Evolutionary conservation across 192 early-diverging fungal species (phyloP).

Genomic region (Entomortierella chlamydospora): DNA sequence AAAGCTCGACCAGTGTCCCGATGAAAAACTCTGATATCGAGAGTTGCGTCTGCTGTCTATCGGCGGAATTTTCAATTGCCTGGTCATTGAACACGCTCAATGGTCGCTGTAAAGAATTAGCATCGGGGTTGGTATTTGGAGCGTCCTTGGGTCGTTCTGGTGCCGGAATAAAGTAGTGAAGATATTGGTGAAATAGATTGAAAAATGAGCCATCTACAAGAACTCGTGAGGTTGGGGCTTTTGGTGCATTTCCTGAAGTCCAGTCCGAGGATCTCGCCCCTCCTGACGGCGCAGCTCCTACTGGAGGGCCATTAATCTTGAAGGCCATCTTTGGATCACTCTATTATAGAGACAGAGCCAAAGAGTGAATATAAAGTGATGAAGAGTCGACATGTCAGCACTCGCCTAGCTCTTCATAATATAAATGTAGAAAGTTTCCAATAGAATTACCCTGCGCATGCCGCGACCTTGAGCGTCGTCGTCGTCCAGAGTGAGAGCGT

Average conservation of each 20-base stretch:
- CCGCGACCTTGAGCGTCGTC: conserved; percentile 41
- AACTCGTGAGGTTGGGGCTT: conserved; percentile 11
- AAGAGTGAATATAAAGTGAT: neutral
- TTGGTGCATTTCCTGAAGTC: conserved; percentile 25
- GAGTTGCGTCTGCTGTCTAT: conserved; percentile 37
- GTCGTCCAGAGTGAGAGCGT: conserved; percentile 47
- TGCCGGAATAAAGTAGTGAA: conserved; percentile 44
- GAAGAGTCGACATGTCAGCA: no score
- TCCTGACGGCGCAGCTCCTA: neutral
- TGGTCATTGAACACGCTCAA: conserved; percentile 34
- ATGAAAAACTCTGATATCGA: conserved; percentile 49
- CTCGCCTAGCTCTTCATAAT: no score
- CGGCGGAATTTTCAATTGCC: conserved; percentile 26
- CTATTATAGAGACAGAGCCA: conserved; percentile 4
- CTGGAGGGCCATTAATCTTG: conserved; percentile 23
- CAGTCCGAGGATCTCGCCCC: conserved; percentile 14
- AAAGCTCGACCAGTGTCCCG: conserved; percentile 44
- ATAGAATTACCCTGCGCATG: conserved; percentile 25
- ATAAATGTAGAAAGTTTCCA: neutral
- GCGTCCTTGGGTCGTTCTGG: conserved; percentile 20
- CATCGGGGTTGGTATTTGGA: neutral
- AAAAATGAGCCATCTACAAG: conserved; percentile 49
- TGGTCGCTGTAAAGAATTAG: neutral
- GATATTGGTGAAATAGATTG: conserved; percentile 45
- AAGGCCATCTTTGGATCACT: conserved; percentile 45